Base-by-base conservation (phyloP, 768 basidiomycete genomes). In the Boletus rubescentipes region DNA sequence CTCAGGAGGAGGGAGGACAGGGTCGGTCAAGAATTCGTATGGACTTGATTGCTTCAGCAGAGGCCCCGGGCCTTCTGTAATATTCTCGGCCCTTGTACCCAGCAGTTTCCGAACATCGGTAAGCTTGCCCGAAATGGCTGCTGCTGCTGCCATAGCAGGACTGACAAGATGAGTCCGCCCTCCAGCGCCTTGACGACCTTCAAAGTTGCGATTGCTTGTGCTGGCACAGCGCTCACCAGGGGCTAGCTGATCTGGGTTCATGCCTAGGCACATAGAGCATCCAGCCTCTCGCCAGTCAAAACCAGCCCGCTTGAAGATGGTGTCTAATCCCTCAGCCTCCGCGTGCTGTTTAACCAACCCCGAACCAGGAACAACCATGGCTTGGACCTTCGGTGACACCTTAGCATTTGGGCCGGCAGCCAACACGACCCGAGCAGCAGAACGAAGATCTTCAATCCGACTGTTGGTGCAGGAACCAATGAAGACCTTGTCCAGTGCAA, bases 221-320 rank as follows among this genome's bases (percentile, higher is more conserved):
- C 90, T 92, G 10, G 93, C 93, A 64, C 93, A 95, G 40, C 93
- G 86, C 65, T 87, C 80, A 14, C 88, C 86, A 2, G 91, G 90
- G 16, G 81, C 78, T 46, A 96, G 76, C 65, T 93, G 91, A 72
- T 96, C 93, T 12, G 92, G 90, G 72, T 96, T 96, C 93, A 96
- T 96, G 38, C 92, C 93, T 61, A 96, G 72, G 73, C 93, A 96
- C 93, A 96, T 96, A 15, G 93, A 96, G 67, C 93, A 96, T 32
- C 93, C 93, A 31, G 93, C 93, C 72, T 96, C 93, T 47, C 93
- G 82, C 93, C 93, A 95, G 65, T 96, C 93, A 65, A 94, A 96
- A 31, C 93, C 93, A 34, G 93, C 93, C 40, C 88, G 86, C 67
- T 85, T 90, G 78, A 96, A 92, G 61, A 95, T 77, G 50, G 79